Evolutionary conservation across 305 asterid species (phyloP), one percentile per base, ranked within the genome.

Genomic region (Fraxinus paxiana): DNA sequence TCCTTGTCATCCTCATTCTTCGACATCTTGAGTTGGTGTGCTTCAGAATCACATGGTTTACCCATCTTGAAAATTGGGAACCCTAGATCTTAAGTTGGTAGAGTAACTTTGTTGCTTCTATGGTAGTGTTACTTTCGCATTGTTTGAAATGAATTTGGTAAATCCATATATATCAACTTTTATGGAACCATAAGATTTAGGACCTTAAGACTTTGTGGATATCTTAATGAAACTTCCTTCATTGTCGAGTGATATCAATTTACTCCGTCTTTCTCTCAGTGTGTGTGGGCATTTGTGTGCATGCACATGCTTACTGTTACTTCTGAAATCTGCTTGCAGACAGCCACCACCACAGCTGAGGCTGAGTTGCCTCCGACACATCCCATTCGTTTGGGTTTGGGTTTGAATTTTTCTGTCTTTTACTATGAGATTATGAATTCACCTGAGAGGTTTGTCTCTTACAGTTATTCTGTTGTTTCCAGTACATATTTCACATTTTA

Each of bases 321-420:
- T 77, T 79, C 69, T 81, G 83, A 80, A 20, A 76, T 80, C 69
- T 82, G 84, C 81, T 63, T 83, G 82, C 81, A 89, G 92, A 26
- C 89, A 51, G 98, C 98, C 37, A 94, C 94, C 73, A 86, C 86
- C 61, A 77, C 93, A 71, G 94, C 96, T 4, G 94, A 90, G 85
- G 88, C 90, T 26, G 98, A 91, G 79, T 85, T 94, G 78, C 91
- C 97, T 75, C 94, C 98, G 26, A 94, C 98, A 2, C 97, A 94
- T 86, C 97, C 97, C 63, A 93, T 94, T 84, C 92, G 98, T 41
- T 72, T 94, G 97, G 98, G 98, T 2, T 81, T 93, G 92, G 98
- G 97, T 82, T 88, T 94, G 90, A 94, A 94, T 80, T 93, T 93
- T 85, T 94, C 98, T 17, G 98, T 94, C 79, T 94, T 93, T 90